These are phyloP conservation scores for Dissoconium aciculare DNA, from an alignment of 2,329 filamentous ascomycete genomes.

Conservation along the genomic window DNA sequence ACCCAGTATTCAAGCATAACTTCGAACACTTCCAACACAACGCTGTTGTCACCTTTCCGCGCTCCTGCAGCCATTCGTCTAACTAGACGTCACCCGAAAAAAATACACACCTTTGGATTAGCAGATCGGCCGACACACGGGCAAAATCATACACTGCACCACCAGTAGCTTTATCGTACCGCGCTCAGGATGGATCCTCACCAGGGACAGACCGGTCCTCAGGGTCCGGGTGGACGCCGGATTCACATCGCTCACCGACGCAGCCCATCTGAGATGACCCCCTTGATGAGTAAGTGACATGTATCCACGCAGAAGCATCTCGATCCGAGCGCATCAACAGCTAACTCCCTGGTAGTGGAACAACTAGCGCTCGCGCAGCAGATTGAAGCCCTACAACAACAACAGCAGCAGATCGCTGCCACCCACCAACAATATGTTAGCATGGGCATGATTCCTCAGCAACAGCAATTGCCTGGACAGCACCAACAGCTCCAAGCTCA, in stretches of 20 bases:
- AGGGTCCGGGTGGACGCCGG: slow-evolving; percentile 68
- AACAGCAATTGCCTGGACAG: slow-evolving; percentile 60
- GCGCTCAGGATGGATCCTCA: slow-evolving; percentile 29
- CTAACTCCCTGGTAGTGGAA: slow-evolving; percentile 53
- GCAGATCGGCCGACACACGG: not conserved
- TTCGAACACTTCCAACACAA: not conserved
- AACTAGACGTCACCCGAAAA: not conserved
- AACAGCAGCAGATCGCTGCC: slow-evolving; percentile 93
- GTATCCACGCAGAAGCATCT: no score
- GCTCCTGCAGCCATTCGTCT: not conserved
- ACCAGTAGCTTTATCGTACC: slow-evolving; percentile 5
- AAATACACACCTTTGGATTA: not conserved
- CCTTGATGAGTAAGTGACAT: slow-evolving; percentile 96
- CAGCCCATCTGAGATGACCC: slow-evolving; percentile 93
- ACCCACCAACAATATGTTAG: slow-evolving; percentile 96
- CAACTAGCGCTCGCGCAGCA: slow-evolving; percentile 96
- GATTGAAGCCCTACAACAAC: slow-evolving; percentile 91
- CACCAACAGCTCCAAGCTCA: slow-evolving; percentile 68
- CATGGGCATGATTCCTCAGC: slow-evolving; percentile 83
- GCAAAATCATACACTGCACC: not conserved
- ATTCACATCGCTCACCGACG: slow-evolving; percentile 94
- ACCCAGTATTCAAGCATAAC: not conserved
- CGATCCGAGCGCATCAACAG: slow-evolving; percentile 6
- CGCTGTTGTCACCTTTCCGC: not conserved
- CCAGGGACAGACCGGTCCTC: slow-evolving; percentile 37